Evolutionary conservation across 805 yeast genomes (phyloP), one percentile per base, ranked within the genome.

Genomic region (Saccharomycopsis schoenii): DNA sequence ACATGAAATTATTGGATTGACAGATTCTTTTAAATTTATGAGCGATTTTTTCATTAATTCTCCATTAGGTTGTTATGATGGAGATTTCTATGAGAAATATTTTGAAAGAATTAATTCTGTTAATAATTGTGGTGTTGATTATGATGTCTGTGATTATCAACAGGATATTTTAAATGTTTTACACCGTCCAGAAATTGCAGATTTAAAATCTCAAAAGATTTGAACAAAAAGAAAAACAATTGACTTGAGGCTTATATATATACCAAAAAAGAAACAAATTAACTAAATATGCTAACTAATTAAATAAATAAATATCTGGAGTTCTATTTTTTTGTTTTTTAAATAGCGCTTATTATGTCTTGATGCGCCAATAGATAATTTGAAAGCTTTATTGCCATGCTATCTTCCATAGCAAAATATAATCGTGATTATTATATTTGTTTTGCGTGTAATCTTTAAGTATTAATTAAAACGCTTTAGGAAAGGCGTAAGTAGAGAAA

Each of bases 41-140:
- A 83, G 89, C 50, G 97, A 91, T 74, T 86, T 80, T 70, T 81
- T 87, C 75, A 79, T 91, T 69, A 88, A 90, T 71, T 84, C 97
- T 0, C 85, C 94, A 4, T 80, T 91, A 61, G 97, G 97, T 56
- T 79, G 77, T 61, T 85, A 80, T 73, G 84, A 88, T 67, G 97
- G 97, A 62, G 85, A 91, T 71, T 84, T 89, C 61, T 91, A 90
- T 75, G 84, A 84, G 69, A 84, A 88, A 71, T 90, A 90, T 75
- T 86, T 85, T 69, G 74, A 69, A 29, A 75, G 77, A 60, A 86
- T 85, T 62, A 82, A 81, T 68, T 83, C 83, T 61, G 82, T 84
- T 17, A 69, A 75, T 57, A 71, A 71, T 14, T 76, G 81, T 64
- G 83, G 85, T 68, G 87, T 93, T 4, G 71, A 71, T 11, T 77